These are phyloP conservation scores for Leucocoprinus sp. DNA, from an alignment of 768 basidiomycete genomes.

Conservation along the genomic window DNA sequence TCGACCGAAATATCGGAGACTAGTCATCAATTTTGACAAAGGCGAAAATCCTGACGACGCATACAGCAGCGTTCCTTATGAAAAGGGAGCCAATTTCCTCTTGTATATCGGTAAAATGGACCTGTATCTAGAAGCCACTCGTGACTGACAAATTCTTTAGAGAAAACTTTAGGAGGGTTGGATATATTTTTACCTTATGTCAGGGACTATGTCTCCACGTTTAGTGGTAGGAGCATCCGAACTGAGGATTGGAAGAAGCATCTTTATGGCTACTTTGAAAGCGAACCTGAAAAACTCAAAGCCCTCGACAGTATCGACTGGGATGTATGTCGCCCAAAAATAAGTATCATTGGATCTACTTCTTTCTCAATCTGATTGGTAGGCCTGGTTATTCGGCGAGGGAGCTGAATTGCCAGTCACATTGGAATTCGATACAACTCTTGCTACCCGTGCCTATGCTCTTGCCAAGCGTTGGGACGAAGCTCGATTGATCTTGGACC, in stretches of 20 bases:
- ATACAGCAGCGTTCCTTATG: conserved; percentile 71
- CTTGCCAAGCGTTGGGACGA: conserved; percentile 72
- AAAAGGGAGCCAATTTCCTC: conserved; percentile 85
- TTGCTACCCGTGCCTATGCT: conserved; percentile 61
- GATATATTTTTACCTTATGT: conserved; percentile 82
- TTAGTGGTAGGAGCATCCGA: conserved; percentile 75
- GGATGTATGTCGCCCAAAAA: conserved; percentile 52
- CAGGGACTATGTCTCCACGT: conserved; percentile 73
- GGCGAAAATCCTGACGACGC: conserved; percentile 78
- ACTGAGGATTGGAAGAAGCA: conserved; percentile 81
- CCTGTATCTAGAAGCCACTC: neutral
- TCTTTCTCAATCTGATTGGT: neutral
- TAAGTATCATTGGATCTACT: neutral
- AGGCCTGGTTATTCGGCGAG: conserved; percentile 82
- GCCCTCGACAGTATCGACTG: conserved; percentile 67
- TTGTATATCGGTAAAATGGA: conserved; percentile 61
- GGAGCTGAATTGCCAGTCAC: conserved; percentile 65
- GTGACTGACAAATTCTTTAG: conserved; percentile 23
- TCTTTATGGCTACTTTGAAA: conserved; percentile 60
- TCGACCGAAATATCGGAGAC: conserved; percentile 67
- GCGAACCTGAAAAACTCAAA: conserved; percentile 51
- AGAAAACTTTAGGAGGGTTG: conserved; percentile 70
- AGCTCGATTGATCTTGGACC: conserved; percentile 39
- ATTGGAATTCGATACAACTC: conserved; percentile 65
- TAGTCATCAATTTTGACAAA: conserved; percentile 66